Percentiles rank a stretch among this genome's conserved stretches.
Conservation (phyloP, 139 green algal genomes). For the Marvania coccoides region DNA sequence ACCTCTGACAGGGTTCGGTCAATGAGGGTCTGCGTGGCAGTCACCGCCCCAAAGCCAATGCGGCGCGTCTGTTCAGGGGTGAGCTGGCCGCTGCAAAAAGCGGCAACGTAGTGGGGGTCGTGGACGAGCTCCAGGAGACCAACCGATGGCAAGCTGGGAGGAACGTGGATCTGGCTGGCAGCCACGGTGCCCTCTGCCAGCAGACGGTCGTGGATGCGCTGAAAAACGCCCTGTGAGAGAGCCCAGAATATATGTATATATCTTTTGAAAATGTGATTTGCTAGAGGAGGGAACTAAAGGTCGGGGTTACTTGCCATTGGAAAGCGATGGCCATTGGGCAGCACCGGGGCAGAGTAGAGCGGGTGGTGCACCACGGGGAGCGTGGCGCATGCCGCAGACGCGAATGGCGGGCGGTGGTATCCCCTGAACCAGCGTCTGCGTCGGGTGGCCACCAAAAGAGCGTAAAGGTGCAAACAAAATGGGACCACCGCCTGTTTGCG, state of each 20-base stretch:
- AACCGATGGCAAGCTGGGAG: slow-evolving; percentile 7
- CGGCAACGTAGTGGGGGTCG: slow-evolving; percentile 47
- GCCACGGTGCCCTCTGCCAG: slow-evolving; percentile 33
- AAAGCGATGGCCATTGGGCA: slow-evolving; percentile 63
- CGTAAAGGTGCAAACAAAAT: too few species aligned
- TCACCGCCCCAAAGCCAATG: slow-evolving; percentile 47
- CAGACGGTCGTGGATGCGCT: slow-evolving; percentile 38
- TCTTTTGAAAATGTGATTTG: too few species aligned
- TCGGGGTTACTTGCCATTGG: slow-evolving; percentile 47
- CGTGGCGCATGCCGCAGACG: background rate
- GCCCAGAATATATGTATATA: background rate
- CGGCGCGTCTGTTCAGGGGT: slow-evolving; percentile 31
- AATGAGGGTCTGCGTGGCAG: slow-evolving; percentile 24
- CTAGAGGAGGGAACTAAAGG: background rate
- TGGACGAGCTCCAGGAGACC: slow-evolving; percentile 35
- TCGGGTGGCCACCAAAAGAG: too few species aligned
- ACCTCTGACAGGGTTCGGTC: slow-evolving; percentile 40
- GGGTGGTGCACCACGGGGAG: slow-evolving; percentile 20
- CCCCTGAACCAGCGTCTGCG: too few species aligned
- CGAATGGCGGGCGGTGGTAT: background rate
- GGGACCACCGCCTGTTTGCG: too few species aligned
- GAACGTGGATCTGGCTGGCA: slow-evolving; percentile 1
- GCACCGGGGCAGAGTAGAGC: slow-evolving; percentile 54
- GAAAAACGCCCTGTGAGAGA: slow-evolving; percentile 40
- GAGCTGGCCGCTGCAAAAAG: slow-evolving; percentile 18